Percentiles rank a stretch among this genome's conserved stretches.
These are phyloP conservation scores for Ceratobasidium sp. DNA, from an alignment of 1,284 basidiomycete genomes.

Conservation along the genomic window DNA sequence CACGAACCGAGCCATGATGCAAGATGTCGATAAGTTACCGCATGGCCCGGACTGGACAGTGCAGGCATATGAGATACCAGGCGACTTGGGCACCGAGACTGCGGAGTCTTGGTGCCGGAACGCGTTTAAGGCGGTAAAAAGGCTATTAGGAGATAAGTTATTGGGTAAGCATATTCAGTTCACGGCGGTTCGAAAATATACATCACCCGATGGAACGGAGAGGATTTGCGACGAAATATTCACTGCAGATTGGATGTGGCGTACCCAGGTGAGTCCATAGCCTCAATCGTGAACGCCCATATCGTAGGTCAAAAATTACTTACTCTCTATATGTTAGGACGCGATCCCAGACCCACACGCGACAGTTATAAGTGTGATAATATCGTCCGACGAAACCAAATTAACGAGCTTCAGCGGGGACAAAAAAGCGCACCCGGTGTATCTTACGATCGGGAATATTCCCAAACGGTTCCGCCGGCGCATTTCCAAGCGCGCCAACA, in stretches of 20 bases:
- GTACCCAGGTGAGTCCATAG: slow-evolving; percentile 40
- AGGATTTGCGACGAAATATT: slow-evolving; percentile 26
- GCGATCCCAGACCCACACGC: slow-evolving; percentile 16
- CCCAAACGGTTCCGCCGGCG: slow-evolving; percentile 36
- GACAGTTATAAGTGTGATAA: slow-evolving; percentile 41
- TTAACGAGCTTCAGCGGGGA: slow-evolving; percentile 46
- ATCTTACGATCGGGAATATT: slow-evolving; percentile 49
- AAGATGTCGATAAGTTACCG: slow-evolving; percentile 8
- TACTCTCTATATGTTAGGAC: no score
- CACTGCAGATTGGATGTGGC: slow-evolving; percentile 44
- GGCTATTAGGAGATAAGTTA: slow-evolving; percentile 49
- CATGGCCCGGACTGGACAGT: background rate
- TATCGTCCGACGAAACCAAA: slow-evolving; percentile 46
- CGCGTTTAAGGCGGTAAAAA: slow-evolving; percentile 56
- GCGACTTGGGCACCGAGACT: slow-evolving; percentile 46
- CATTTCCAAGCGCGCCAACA: slow-evolving; percentile 17
- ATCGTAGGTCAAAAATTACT: no score
- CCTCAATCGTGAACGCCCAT: no score
- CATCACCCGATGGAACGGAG: background rate
- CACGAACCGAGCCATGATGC: background rate
- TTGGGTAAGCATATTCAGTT: background rate
- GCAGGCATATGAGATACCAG: slow-evolving; percentile 46
- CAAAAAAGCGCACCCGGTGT: slow-evolving; percentile 47
- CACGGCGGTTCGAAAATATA: slow-evolving; percentile 8
- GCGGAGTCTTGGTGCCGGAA: slow-evolving; percentile 57